These are phyloP conservation scores for Sporothrix humicola DNA, from an alignment of 2,329 filamentous ascomycete genomes.

Conservation along the genomic window DNA sequence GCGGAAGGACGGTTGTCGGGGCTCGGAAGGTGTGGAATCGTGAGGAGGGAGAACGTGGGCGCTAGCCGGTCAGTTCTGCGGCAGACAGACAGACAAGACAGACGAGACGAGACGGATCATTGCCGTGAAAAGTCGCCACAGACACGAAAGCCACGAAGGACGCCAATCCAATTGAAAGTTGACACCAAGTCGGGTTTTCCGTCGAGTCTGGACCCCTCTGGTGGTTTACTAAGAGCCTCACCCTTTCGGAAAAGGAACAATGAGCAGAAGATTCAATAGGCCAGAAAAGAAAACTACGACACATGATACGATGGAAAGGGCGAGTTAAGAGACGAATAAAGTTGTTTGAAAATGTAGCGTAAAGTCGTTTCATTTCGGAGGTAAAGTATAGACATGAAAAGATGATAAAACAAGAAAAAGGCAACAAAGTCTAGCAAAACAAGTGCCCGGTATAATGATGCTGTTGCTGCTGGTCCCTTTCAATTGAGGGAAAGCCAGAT, in stretches of 20 bases:
- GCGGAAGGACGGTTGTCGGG: too few species aligned
- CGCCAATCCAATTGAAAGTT: neutral
- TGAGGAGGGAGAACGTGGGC: neutral
- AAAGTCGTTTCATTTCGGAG: constrained; percentile 16
- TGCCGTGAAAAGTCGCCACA: too few species aligned
- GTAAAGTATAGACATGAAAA: neutral
- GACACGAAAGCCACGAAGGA: neutral
- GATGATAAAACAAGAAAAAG: neutral
- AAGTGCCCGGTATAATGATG: constrained; percentile 26
- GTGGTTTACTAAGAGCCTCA: constrained; percentile 4
- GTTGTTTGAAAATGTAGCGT: neutral
- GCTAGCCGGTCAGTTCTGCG: too few species aligned
- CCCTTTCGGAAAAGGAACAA: neutral
- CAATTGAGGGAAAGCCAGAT: neutral
- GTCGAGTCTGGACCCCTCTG: neutral
- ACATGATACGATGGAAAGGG: neutral
- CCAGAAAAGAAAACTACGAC: neutral
- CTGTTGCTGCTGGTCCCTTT: neutral
- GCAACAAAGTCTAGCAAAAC: neutral
- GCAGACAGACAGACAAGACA: too few species aligned
- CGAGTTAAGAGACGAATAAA: neutral
- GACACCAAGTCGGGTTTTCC: neutral
- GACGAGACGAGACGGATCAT: too few species aligned
- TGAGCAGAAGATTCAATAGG: neutral
- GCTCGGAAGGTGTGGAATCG: neutral